Evolutionary conservation across 2,329 filamentous ascomycete genomes (phyloP).

Genomic region (Colletotrichum plurivorum): DNA sequence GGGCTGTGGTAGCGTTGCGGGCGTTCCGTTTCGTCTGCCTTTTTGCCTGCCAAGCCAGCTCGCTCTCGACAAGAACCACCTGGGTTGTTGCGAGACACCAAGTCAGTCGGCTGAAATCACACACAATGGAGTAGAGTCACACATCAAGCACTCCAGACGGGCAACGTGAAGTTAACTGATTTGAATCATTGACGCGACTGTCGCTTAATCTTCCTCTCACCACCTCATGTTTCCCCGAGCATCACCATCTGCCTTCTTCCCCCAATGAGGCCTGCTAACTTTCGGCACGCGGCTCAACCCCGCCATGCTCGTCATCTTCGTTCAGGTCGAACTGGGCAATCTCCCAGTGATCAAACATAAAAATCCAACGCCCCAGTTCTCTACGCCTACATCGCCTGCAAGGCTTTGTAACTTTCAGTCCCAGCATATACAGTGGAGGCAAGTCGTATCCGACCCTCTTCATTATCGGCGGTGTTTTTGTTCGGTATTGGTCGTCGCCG

Average conservation of each 20-base stretch:
- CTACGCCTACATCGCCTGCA: constrained; percentile 24
- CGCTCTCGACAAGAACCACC: too few species aligned
- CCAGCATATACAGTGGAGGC: constrained; percentile 23
- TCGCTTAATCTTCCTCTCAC: constrained; percentile 38
- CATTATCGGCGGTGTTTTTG: constrained; percentile 21
- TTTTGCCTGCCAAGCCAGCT: too few species aligned
- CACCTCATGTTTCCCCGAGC: constrained; percentile 28
- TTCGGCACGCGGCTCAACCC: background rate
- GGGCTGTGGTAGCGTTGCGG: too few species aligned
- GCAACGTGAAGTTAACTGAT: constrained; percentile 18
- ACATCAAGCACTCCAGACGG: background rate
- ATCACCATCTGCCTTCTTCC: constrained; percentile 3
- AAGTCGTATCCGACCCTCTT: background rate
- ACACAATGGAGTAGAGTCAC: too few species aligned
- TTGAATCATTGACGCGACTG: constrained; percentile 28
- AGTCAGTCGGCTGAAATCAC: too few species aligned
- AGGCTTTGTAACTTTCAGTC: background rate
- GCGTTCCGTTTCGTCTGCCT: too few species aligned
- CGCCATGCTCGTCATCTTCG: background rate
- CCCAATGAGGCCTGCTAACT: constrained; percentile 27
- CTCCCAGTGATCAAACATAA: background rate
- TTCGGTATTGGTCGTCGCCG: constrained; percentile 1
- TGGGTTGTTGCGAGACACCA: too few species aligned
- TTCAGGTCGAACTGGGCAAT: background rate
- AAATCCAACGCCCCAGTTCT: constrained; percentile 4